These are phyloP conservation scores for Coemansia brasiliensis DNA, from an alignment of 192 early-diverging fungal genomes.

Conservation along the genomic window DNA sequence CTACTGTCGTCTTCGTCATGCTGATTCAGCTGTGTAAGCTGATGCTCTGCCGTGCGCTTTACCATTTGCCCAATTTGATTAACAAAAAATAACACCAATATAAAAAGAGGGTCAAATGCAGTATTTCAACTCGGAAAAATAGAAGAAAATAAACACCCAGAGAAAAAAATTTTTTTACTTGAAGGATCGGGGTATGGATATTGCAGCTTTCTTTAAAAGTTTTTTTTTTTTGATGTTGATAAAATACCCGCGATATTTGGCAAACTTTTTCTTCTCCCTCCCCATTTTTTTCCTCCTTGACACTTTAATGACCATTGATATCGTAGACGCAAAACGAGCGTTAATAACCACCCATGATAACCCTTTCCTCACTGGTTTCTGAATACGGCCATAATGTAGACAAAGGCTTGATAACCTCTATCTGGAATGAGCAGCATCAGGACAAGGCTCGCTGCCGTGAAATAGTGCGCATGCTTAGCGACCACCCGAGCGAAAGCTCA, in stretches of 20 bases:
- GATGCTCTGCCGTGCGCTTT: constrained; percentile 50
- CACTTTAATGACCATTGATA: neutral
- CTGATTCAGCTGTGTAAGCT: constrained; percentile 57
- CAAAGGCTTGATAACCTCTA: constrained; percentile 31
- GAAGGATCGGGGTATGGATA: neutral
- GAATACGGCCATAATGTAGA: constrained; percentile 42
- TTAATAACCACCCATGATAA: constrained; percentile 10
- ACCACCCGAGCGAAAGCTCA: constrained; percentile 5
- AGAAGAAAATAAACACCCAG: too few species aligned
- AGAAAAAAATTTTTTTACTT: neutral
- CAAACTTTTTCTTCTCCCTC: neutral
- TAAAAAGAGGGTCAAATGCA: too few species aligned
- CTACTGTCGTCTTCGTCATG: constrained; percentile 43
- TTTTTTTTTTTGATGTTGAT: too few species aligned
- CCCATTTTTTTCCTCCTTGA: neutral
- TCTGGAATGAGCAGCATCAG: constrained; percentile 39
- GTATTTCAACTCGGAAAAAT: too few species aligned
- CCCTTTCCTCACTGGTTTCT: constrained; percentile 29
- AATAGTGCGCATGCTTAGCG: constrained; percentile 48
- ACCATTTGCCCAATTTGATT: constrained; percentile 26
- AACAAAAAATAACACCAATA: neutral
- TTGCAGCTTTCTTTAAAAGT: too few species aligned
- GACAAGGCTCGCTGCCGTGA: constrained; percentile 33
- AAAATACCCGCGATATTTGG: too few species aligned
- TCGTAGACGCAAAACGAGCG: neutral